phyloP scores from a whole-genome alignment of 768 basidiomycete genomes.

The Podaxis carcinomalis region DNA sequence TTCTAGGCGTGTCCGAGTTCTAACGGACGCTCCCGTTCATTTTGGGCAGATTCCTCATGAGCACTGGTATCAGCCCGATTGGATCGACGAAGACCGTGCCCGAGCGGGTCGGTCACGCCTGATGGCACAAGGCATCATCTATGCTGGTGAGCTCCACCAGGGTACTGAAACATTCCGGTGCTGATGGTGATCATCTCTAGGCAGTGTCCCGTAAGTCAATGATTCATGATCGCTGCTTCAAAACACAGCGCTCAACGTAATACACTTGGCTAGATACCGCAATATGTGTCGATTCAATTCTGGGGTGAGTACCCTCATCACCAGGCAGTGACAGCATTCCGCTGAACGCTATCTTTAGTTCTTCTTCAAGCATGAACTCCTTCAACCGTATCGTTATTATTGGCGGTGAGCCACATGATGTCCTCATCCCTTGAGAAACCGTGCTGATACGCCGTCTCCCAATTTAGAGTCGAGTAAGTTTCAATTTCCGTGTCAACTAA shows the following conservation, averaged over 20 bases:
- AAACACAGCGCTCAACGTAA: not conserved
- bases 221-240: not conserved
- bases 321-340: not conserved
- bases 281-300: conserved; percentile 98
- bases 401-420: conserved; percentile 47
- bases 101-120: conserved; percentile 55
- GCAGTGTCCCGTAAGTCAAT: conserved; percentile 62
- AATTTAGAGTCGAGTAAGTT: conserved; percentile 67
- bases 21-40: conserved; percentile 55
- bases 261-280: conserved; percentile 53
- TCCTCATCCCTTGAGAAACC: conserved; percentile 1
- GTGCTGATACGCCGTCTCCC: conserved; percentile 4
- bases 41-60: conserved; percentile 72
- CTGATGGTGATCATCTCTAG: conserved; percentile 28
- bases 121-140: conserved; percentile 58
- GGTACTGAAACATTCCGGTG: conserved; percentile 3
- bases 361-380: conserved; percentile 78
- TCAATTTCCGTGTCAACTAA: not conserved
- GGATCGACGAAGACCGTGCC: conserved; percentile 74
- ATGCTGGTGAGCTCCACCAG: conserved; percentile 42
- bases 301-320: conserved; percentile 48
- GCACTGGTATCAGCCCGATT: conserved; percentile 80
- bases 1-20: conserved; percentile 41
- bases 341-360: conserved; percentile 38
- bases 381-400: conserved; percentile 78